These are phyloP conservation scores for Isabelozyma pseudorhagii DNA, from an alignment of 805 yeast genomes.

Conservation along the genomic window DNA sequence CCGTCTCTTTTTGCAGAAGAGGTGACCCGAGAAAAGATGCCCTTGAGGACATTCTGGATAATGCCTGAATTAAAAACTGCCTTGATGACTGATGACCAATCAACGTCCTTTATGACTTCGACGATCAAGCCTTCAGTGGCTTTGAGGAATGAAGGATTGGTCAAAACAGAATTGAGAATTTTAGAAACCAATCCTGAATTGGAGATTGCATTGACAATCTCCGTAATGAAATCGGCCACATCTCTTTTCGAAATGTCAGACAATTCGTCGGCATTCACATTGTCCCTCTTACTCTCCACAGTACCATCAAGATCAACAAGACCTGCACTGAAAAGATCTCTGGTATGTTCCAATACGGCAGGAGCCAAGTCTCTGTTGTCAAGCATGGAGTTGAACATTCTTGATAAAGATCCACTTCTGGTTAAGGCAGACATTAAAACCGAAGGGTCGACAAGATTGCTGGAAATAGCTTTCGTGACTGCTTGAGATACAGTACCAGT, in stretches of 20 bases:
- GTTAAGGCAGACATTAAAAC: constrained; percentile 7
- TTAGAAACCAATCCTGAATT: constrained; percentile 9
- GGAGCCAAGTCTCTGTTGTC: constrained; percentile 9
- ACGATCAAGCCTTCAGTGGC: constrained; percentile 16
- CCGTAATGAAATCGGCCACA: neutral
- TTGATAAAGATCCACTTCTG: constrained; percentile 7
- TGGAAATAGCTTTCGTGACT: constrained; percentile 10
- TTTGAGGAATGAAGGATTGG: constrained; percentile 10
- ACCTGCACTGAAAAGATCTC: neutral
- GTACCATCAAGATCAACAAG: neutral
- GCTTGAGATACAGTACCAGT: constrained; percentile 10
- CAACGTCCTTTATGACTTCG: constrained; percentile 17
- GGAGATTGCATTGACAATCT: constrained; percentile 1
- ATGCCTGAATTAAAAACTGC: constrained; percentile 25
- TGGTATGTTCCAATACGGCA: neutral
- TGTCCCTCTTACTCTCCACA: neutral
- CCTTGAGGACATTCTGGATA: constrained; percentile 4
- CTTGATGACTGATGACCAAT: constrained; percentile 17
- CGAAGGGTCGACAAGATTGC: constrained; percentile 12
- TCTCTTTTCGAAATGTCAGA: constrained; percentile 1
- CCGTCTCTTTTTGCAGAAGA: neutral
- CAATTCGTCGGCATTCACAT: neutral
- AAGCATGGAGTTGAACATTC: constrained; percentile 13
- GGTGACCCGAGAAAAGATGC: neutral
- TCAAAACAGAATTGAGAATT: constrained; percentile 13